These are phyloP conservation scores for Arachnomyces sp. DNA, from an alignment of 2,329 filamentous ascomycete species.

Conservation along the genomic window DNA sequence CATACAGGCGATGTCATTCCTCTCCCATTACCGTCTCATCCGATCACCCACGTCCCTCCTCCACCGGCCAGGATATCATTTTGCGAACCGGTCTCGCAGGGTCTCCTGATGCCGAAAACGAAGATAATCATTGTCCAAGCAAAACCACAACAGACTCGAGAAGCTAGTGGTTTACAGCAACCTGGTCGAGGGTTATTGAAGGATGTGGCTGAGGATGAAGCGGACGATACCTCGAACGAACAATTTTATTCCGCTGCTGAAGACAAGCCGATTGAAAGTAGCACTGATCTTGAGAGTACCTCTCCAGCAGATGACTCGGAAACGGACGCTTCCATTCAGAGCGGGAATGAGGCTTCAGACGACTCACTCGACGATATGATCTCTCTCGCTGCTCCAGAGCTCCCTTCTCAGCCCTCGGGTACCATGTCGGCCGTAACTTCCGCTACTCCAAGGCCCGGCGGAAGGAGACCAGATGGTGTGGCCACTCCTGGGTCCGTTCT, in stretches of 20 bases:
- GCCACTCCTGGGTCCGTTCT: constrained; percentile 81
- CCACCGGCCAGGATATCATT: constrained; percentile 80
- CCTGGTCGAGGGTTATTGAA: constrained; percentile 48
- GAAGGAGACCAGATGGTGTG: constrained; percentile 63
- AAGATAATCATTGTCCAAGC: constrained; percentile 68
- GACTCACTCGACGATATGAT: constrained; percentile 93
- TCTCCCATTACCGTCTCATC: constrained; percentile 66
- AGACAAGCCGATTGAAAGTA: constrained; percentile 47
- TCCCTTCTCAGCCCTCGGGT: constrained; percentile 70
- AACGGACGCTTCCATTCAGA: constrained; percentile 40
- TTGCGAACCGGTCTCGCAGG: constrained; percentile 93
- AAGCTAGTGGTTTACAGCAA: constrained; percentile 38
- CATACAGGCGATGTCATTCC: constrained; percentile 78
- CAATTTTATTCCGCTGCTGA: constrained; percentile 90
- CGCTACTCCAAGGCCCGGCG: constrained; percentile 69
- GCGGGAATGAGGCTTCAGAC: constrained; percentile 73
- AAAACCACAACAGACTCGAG: constrained; percentile 33
- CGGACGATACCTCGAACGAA: constrained; percentile 79
- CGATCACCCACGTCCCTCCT: constrained; percentile 74
- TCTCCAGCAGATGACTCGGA: constrained; percentile 54
- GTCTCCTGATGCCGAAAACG: constrained; percentile 65
- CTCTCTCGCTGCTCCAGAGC: constrained; percentile 68
- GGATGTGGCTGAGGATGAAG: constrained; percentile 50
- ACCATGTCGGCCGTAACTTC: constrained; percentile 70
- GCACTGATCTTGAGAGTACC: constrained; percentile 45